Evolutionary conservation across 1,284 basidiomycete genomes (phyloP), one percentile per base, ranked within the genome.

Genomic region (Pulchroboletus neoregius): DNA sequence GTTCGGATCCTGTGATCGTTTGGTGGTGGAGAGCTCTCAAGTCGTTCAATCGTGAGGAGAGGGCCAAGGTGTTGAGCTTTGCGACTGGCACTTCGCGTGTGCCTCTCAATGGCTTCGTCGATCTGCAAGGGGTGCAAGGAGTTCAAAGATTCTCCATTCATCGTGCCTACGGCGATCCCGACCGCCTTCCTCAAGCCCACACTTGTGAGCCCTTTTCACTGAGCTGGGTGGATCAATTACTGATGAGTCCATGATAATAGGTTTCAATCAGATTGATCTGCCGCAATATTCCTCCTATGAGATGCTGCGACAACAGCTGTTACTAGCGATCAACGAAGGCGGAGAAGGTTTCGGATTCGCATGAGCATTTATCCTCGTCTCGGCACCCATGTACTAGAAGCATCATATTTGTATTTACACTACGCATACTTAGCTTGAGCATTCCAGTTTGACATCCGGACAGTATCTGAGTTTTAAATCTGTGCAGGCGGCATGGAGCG

Each of bases 1-100:
- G 85, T 57, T 87, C 86, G 4, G 95, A 99, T 68, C 90, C 94
- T 3, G 92, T 95, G 60, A 91, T 99, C 50, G 86, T 92, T 27
- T 99, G 95, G 94, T 98, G 94, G 87, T 99, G 96, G 96, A 82
- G 96, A 56, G 94, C 95, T 2, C 80, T 99, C 41, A 94, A 98
- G 66, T 94, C 91, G 11, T 98, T 98, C 73, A 94, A 92, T 58
- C 90, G 95, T 43, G 94, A 97, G 58, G 94, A 99, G 69, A 80
- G 94, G 49, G 94, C 94, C 15, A 95, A 97, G 66, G 89, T 94
- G 46, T 74, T 95, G 55, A 96, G 96, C 73, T 99, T 99, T 70
- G 94, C 94, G 28, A 97, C 96, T 2, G 94, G 80, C 56, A 93
- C 94, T 1, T 94, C 93, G 28, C 83, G 94, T 47, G 96, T 99